phyloP scores from a whole-genome alignment of 179 eudicot species.

The Dionaea muscipula region DNA sequence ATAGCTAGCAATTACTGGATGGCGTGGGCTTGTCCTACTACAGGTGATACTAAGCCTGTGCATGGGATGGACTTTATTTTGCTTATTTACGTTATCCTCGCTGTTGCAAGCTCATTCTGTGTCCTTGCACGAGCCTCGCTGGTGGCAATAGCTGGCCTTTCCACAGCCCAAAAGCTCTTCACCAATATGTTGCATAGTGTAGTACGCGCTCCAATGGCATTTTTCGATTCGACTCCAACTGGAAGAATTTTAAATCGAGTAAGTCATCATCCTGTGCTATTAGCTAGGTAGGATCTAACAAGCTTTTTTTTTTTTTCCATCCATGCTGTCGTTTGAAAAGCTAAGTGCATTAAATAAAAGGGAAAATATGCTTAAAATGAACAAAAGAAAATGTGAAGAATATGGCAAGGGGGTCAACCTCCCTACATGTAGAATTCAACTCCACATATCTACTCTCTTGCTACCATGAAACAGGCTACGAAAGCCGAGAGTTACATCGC shows the following conservation, averaged over 20 bases:
- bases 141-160: constrained; percentile 54
- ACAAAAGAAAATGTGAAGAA: neutral
- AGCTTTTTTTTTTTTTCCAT: neutral
- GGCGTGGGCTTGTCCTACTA: constrained; percentile 87
- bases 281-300: too few species aligned
- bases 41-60: constrained; percentile 31
- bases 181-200: constrained; percentile 59
- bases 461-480: too few species aligned
- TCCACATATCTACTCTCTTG: too few species aligned
- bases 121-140: constrained; percentile 54
- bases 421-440: too few species aligned
- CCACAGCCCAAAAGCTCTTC: constrained; percentile 70
- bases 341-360: neutral
- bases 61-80: constrained; percentile 44
- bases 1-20: constrained; percentile 91
- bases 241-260: constrained; percentile 92
- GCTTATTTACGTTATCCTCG: constrained; percentile 53
- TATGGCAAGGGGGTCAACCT: too few species aligned
- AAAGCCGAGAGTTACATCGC: neutral
- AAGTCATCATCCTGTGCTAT: constrained; percentile 9
- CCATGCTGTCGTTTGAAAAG: too few species aligned
- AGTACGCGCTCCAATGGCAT: constrained; percentile 80
- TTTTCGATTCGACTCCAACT: constrained; percentile 91
- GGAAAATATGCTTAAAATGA: neutral
- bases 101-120: constrained; percentile 58